Conservation (phyloP, 2,329 filamentous ascomycete genomes). For the Fusarium sp. region DNA sequence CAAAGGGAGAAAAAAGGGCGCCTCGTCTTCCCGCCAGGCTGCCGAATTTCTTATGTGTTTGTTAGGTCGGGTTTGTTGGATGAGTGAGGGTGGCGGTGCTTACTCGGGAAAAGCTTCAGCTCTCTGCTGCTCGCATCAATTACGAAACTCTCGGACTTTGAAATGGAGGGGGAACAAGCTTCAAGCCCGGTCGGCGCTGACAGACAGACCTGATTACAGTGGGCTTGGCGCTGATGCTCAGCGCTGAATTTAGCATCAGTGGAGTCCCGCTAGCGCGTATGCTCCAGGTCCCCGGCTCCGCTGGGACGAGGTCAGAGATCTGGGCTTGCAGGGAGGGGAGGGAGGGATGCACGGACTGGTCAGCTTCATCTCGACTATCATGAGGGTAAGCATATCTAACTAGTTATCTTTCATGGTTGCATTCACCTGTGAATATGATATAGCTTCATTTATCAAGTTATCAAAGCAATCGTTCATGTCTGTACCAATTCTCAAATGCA, state of each 20-base stretch:
- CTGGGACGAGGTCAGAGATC: not conserved
- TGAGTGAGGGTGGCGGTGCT: conserved; percentile 33
- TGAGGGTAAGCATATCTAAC: not conserved
- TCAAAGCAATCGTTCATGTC: not conserved
- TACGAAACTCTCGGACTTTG: not conserved
- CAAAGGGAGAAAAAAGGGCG: not conserved
- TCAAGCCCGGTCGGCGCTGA: conserved; percentile 9
- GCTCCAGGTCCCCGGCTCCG: not conserved
- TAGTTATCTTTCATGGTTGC: too few relatives aligned
- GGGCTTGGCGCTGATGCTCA: conserved; percentile 26
- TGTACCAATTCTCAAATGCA: not conserved
- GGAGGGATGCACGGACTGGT: not conserved
- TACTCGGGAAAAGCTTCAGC: not conserved
- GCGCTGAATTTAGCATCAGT: conserved; percentile 33
- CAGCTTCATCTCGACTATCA: not conserved
- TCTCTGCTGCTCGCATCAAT: not conserved
- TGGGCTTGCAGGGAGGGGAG: not conserved
- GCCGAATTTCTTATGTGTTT: not conserved
- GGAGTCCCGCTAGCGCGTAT: not conserved
- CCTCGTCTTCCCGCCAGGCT: not conserved
- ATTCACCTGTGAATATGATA: not conserved
- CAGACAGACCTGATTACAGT: conserved; percentile 23
- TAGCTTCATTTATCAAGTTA: not conserved
- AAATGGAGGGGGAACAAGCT: not conserved
- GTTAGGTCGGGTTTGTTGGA: not conserved